Base-by-base conservation (phyloP, 2,329 filamentous ascomycete species). In the Ophiosphaerella narmari region DNA sequence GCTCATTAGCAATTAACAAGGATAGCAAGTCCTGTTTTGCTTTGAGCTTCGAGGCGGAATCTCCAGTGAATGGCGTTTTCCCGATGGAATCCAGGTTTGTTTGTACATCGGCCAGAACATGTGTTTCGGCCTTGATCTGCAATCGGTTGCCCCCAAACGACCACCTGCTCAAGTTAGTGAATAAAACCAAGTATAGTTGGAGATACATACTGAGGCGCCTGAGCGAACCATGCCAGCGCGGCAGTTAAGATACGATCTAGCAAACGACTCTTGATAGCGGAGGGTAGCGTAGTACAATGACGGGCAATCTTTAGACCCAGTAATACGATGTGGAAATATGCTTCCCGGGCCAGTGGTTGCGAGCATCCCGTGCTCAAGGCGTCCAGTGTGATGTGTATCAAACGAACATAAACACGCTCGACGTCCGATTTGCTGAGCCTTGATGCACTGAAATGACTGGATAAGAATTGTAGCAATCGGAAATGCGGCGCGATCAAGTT, bases 61-160 rank as follows among this genome's bases (percentile, higher is more conserved):
- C 65, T 11, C 68, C 52, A 29, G 68, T 69, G 5, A 50, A 77
- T 4, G 84, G 87, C 32, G 90, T 83, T 51, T 78, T 78, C 1
- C 83, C 78, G 9, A 91, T 82, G 2, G 77, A 80, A 55, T 86
- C 85, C 54, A 99, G 75, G 12, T 86, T 83, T 9, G 75, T 71
- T 41, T 87, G 78, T 32, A 97, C 86, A 68, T 97, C 91, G 6
- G 82, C 81, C 34, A 97, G 82, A 14, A 96, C 78, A 59, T 88
- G 88, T 31, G 91, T 85, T 74, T 99, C 94, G 0, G 95, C 93
- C 77, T 96, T 97, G 43, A 97, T 80, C 70, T 99, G 94, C 13
- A 99, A 77, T 41, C 90, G 84, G 68, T 97, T 99, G 63, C 93
- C 94, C 48, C 94, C 94, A 73, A 94, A 97, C 0, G 94, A 96